These are phyloP conservation scores for Sporobolomyces pararoseus DNA, from an alignment of 768 basidiomycete genomes.

Conservation along the genomic window DNA sequence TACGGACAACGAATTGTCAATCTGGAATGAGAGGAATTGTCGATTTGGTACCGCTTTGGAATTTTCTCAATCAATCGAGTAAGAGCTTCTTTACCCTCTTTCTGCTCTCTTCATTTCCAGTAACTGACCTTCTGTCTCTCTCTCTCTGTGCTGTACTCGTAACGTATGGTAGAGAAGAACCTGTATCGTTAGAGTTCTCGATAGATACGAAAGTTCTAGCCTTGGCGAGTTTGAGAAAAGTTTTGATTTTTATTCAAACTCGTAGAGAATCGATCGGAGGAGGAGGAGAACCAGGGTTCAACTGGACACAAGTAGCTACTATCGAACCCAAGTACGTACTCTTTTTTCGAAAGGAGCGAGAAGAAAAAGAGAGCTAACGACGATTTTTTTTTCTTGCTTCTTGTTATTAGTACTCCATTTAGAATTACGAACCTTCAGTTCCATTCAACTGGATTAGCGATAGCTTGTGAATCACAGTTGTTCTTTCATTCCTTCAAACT, in stretches of 20 bases:
- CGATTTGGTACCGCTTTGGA: conserved; percentile 57
- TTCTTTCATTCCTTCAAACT: conserved; percentile 58
- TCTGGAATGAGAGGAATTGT: conserved; percentile 98
- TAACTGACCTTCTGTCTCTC: no score
- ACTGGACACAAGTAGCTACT: conserved; percentile 2
- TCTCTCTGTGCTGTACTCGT: background rate
- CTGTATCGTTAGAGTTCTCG: conserved; percentile 31
- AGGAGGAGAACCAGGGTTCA: no score
- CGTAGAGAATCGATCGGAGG: background rate
- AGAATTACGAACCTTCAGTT: conserved; percentile 73
- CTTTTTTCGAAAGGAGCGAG: background rate
- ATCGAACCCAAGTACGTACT: conserved; percentile 14
- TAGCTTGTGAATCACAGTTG: conserved; percentile 79
- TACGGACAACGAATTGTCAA: conserved; percentile 67
- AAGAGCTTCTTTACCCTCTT: background rate
- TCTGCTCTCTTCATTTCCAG: background rate
- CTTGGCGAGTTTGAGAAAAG: background rate
- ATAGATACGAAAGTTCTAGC: conserved; percentile 18
- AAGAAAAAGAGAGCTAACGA: no score
- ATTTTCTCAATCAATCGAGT: conserved; percentile 1
- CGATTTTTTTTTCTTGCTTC: background rate
- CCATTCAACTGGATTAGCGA: conserved; percentile 61
- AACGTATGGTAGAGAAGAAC: background rate
- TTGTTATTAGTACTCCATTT: conserved; percentile 60
- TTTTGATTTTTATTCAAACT: conserved; percentile 16